Percentiles rank a stretch among this genome's conserved stretches.
phyloP scores from a whole-genome alignment of 164 flowering plant species.

The Sextonia rubra region DNA sequence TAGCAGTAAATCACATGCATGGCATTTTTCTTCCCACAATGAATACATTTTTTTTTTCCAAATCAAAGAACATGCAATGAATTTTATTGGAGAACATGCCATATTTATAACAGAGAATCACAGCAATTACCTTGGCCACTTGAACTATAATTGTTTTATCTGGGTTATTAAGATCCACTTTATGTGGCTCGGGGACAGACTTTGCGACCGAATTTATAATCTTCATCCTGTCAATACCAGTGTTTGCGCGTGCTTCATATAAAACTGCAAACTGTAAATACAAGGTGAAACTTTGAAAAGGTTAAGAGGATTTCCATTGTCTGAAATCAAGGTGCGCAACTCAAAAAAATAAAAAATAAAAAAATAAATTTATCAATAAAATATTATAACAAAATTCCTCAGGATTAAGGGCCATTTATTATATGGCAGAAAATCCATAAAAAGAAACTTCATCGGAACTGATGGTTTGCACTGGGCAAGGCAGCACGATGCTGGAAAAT shows the following conservation, averaged over 20 bases:
- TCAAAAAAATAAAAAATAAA: background rate
- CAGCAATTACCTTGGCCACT: conserved; percentile 59
- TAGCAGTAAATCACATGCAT: too few species aligned
- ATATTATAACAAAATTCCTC: background rate
- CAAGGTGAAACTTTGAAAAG: background rate
- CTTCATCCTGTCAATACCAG: conserved; percentile 79
- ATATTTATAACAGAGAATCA: background rate
- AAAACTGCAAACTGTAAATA: conserved; percentile 78
- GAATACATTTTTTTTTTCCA: background rate
- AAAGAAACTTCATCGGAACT: too few species aligned
- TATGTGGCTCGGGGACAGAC: conserved; percentile 80
- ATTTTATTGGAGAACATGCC: background rate
- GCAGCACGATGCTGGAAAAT: too few species aligned
- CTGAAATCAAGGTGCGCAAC: background rate
- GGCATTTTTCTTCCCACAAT: background rate
- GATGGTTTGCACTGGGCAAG: too few species aligned
- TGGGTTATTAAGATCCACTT: conserved; percentile 84
- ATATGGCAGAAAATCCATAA: too few species aligned
- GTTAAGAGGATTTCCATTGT: background rate
- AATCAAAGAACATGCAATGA: background rate
- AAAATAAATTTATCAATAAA: background rate
- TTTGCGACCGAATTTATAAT: conserved; percentile 87
- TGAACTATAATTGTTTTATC: conserved; percentile 80
- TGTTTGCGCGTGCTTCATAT: conserved; percentile 89
- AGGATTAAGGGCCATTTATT: too few species aligned